Evolutionary conservation across 2,329 filamentous ascomycete species (phyloP), one percentile per base, ranked within the genome.

Genomic region (Colletotrichum australisinense): DNA sequence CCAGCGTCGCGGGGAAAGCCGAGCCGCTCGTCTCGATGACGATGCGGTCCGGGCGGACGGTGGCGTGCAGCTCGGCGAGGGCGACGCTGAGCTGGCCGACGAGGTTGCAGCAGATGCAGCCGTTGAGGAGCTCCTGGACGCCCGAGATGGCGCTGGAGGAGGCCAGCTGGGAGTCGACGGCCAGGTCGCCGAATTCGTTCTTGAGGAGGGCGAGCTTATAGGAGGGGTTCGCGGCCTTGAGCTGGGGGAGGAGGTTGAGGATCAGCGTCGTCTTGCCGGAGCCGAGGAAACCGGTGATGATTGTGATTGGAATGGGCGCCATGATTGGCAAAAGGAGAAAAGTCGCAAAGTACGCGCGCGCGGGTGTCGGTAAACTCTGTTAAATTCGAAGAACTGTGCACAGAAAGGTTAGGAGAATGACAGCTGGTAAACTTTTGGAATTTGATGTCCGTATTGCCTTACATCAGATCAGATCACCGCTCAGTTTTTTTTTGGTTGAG

Each of bases 41-140:
- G 82, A 99, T 97, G 68, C 97, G 90, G 80, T 98, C 94, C 0
- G 95, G 96, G 0, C 77, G 75, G 42, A 87, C 82, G 16, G 81
- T 82, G 28, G 85, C 82, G 63, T 90, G 89, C 53, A 99, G 91
- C 79, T 97, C 92, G 56, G 89, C 85, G 22, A 99, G 91, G 1
- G 96, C 95, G 60, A 93, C 91, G 73, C 91, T 90, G 8, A 99
- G 91, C 82, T 97, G 94, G 19, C 97, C 97, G 74, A 99, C 96
- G 30, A 98, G 93, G 81, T 98, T 98, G 86, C 97, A 99, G 89
- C 97, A 99, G 83, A 99, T 98, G 85, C 97, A 98, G 76, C 96
- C 97, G 82, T 98, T 97, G 67, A 99, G 92, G 1, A 99, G 89
- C 83, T 99, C 97, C 78, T 94, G 93, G 5, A 98, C 95, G 68